Base-by-base conservation (phyloP, 73 alveolate species). In the Paramecium sonneborni region DNA sequence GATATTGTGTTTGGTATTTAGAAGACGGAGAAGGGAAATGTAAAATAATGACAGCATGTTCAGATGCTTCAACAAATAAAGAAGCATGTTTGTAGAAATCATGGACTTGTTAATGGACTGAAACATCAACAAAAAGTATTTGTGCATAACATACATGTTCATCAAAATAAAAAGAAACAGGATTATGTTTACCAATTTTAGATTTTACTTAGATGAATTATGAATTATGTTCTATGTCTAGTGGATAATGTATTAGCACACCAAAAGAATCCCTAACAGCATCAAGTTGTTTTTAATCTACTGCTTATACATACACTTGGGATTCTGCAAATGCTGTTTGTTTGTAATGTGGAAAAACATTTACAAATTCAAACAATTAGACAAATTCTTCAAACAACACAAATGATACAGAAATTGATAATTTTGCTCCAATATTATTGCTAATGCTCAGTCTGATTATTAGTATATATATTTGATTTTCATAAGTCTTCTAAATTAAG, bases 401-500 rank as follows among this genome's bases (percentile, higher is more conserved):
- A 18, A 18, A 52, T 5, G 34, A 18, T 18, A 52, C 26, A n/a
- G 68, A 52, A 15, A 52, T 1, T 18, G 32, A 52, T 3, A 52
- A 18, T 12, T 18, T 15, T 15, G 68, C 15, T 52, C 30, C 15
- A 3, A 52, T 18, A 18, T 52, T 52, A 18, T 52, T 18, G 30
- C 30, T 14, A 3, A 1, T 52, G 68, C 2, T 52, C 5, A 52
- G 68, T 15, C 30, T 62, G 76, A 62, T 62, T 32, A 62, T 62
- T 62, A 62, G 84, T 62, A 62, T 62, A 62, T 62, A 62, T 62
- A 62, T 72, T 12, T 72, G 57, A 72, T 72, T 38, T 35, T 79
- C 90, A 79, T 26, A 44, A 23, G 15, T 79, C 90, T 79, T 79
- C 90, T 41, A 79, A 18, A 79, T 79, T 79, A 1, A 79, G 74